phyloP scores from a whole-genome alignment of 345 rosid species.

The Gossypium arboreum region DNA sequence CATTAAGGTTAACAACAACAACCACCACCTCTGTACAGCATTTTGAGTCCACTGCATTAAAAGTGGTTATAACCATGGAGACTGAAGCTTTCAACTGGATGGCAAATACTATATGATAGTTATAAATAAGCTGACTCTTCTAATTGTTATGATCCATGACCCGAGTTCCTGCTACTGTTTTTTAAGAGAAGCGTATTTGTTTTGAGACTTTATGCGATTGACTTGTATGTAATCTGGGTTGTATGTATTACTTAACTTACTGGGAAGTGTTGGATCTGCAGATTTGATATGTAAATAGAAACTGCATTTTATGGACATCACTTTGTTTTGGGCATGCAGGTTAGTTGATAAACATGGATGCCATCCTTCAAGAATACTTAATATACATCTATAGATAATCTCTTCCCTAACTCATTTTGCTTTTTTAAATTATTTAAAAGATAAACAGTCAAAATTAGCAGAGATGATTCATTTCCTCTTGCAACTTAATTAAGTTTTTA shows the following conservation, averaged over 20 bases:
- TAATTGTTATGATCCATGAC: background rate
- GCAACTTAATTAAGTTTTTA: too few species aligned
- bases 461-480: too few species aligned
- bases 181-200: background rate
- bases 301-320: background rate
- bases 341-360: background rate
- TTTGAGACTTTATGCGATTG: background rate
- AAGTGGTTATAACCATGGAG: slow-evolving; percentile 5
- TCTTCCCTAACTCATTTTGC: too few species aligned
- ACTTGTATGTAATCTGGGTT: background rate
- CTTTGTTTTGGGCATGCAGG: background rate
- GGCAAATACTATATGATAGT: background rate
- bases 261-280: background rate
- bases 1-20: slow-evolving; percentile 8
- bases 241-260: background rate
- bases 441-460: too few species aligned
- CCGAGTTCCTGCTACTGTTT: background rate
- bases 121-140: background rate
- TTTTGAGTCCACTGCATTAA: slow-evolving; percentile 8
- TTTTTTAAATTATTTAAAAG: too few species aligned
- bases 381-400: too few species aligned
- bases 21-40: slow-evolving; percentile 18
- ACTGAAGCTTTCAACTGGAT: background rate
- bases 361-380: too few species aligned
- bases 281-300: background rate